phyloP scores from a whole-genome alignment of 2,329 filamentous ascomycete genomes.

The Microcera coccophila region DNA sequence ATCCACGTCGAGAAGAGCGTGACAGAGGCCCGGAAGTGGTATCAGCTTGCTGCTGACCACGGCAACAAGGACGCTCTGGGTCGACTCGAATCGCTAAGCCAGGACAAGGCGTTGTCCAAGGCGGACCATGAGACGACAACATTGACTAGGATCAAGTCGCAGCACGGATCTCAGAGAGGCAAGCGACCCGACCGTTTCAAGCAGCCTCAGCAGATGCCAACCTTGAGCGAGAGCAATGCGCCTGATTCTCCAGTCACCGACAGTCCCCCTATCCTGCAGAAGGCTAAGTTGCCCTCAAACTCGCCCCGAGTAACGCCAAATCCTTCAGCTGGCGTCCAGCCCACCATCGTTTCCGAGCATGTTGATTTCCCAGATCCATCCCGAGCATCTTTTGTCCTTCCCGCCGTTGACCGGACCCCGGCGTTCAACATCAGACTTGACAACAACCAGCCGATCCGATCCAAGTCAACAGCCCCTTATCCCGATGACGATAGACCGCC shows the following conservation, averaged over 20 bases:
- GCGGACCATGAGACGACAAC: slow-evolving; percentile 91
- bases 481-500: slow-evolving; percentile 63
- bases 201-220: slow-evolving; percentile 47
- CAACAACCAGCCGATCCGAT: slow-evolving; percentile 32
- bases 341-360: slow-evolving; percentile 37
- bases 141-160: slow-evolving; percentile 79
- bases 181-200: slow-evolving; percentile 58
- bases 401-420: slow-evolving; percentile 37
- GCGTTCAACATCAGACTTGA: slow-evolving; percentile 52
- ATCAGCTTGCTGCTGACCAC: slow-evolving; percentile 80
- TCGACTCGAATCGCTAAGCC: slow-evolving; percentile 78
- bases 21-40: slow-evolving; percentile 81
- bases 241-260: slow-evolving; percentile 29
- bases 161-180: slow-evolving; percentile 66
- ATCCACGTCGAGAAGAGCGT: slow-evolving; percentile 85
- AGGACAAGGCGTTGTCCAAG: slow-evolving; percentile 80
- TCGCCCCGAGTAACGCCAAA: slow-evolving; percentile 19
- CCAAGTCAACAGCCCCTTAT: slow-evolving; percentile 63
- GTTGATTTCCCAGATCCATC: slow-evolving; percentile 47
- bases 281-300: slow-evolving; percentile 12
- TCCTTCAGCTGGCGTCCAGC: slow-evolving; percentile 40
- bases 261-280: slow-evolving; percentile 12
- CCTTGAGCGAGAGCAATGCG: slow-evolving; percentile 43
- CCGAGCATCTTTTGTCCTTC: slow-evolving; percentile 34
- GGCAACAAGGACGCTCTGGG: slow-evolving; percentile 85